Conservation (phyloP, 768 basidiomycete species). For the Porpolomopsis calyptriformis region DNA sequence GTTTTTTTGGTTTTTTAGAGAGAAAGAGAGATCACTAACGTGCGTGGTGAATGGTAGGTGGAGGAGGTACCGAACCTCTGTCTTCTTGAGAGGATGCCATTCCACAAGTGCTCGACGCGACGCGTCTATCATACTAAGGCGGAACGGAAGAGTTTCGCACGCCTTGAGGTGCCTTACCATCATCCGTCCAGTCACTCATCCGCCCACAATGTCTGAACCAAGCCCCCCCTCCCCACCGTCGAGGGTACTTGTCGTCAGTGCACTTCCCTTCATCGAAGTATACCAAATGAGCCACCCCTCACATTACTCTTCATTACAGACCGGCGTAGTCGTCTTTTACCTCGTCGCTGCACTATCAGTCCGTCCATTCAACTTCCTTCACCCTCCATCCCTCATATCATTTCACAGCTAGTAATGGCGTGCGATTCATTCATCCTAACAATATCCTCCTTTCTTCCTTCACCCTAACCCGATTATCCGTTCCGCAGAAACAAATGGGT, state of each 20-base stretch:
- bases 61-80: too few species aligned
- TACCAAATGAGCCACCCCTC: slow-evolving; percentile 16
- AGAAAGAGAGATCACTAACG: slow-evolving; percentile 13
- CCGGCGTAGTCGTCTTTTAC: slow-evolving; percentile 73
- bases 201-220: slow-evolving; percentile 10
- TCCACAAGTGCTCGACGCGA: too few species aligned
- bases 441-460: slow-evolving; percentile 2
- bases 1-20: slow-evolving; percentile 2
- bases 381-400: background rate
- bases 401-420: slow-evolving; percentile 80
- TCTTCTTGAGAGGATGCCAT: too few species aligned
- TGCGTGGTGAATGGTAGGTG: slow-evolving; percentile 25
- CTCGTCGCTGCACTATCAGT: slow-evolving; percentile 82
- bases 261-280: slow-evolving; percentile 21
- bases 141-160: too few species aligned
- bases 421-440: too few species aligned
- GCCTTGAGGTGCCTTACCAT: too few species aligned
- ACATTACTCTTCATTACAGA: slow-evolving; percentile 28
- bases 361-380: slow-evolving; percentile 28
- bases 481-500: slow-evolving; percentile 81
- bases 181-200: background rate
- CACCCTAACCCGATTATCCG: slow-evolving; percentile 6
- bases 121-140: too few species aligned
- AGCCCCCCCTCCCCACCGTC: slow-evolving; percentile 10
- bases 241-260: slow-evolving; percentile 11